A percentile compares a stretch with the other conserved stretches of the same genome.
These are phyloP conservation scores for Mortierella claussenii DNA, from an alignment of 192 early-diverging fungal genomes.

Conservation along the genomic window DNA sequence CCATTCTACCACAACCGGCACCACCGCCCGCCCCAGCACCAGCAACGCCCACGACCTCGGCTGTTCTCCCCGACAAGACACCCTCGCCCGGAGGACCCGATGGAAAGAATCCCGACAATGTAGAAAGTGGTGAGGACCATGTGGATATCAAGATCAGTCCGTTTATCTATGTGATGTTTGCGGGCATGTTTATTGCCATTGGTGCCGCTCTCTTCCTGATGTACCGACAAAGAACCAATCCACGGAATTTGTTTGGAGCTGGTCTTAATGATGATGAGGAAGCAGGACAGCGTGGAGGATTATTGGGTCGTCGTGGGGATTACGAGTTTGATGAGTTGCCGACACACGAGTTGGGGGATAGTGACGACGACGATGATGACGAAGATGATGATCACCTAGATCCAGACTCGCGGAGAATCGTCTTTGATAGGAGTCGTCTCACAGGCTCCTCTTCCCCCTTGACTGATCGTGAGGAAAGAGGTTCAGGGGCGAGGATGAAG, in stretches of 20 bases:
- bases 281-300: slow-evolving; percentile 38
- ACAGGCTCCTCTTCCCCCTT: too few species aligned
- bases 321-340: slow-evolving; percentile 52
- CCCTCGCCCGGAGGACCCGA: neutral
- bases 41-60: slow-evolving; percentile 28
- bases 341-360: slow-evolving; percentile 41
- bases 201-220: slow-evolving; percentile 46
- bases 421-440: slow-evolving; percentile 41
- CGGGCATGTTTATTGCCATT: slow-evolving; percentile 50
- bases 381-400: slow-evolving; percentile 28
- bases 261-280: slow-evolving; percentile 43
- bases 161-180: slow-evolving; percentile 51
- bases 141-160: slow-evolving; percentile 24
- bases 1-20: neutral
- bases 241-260: slow-evolving; percentile 28
- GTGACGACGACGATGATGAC: slow-evolving; percentile 29
- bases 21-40: slow-evolving; percentile 13
- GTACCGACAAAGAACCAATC: slow-evolving; percentile 46
- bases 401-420: slow-evolving; percentile 12
- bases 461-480: neutral
- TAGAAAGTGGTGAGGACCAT: slow-evolving; percentile 4
- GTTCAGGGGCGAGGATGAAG: slow-evolving; percentile 5
- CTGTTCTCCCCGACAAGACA: slow-evolving; percentile 25
- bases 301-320: slow-evolving; percentile 45
- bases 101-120: slow-evolving; percentile 2